phyloP scores from a whole-genome alignment of 2,329 filamentous ascomycete genomes.

The Mollisiaceae sp. region DNA sequence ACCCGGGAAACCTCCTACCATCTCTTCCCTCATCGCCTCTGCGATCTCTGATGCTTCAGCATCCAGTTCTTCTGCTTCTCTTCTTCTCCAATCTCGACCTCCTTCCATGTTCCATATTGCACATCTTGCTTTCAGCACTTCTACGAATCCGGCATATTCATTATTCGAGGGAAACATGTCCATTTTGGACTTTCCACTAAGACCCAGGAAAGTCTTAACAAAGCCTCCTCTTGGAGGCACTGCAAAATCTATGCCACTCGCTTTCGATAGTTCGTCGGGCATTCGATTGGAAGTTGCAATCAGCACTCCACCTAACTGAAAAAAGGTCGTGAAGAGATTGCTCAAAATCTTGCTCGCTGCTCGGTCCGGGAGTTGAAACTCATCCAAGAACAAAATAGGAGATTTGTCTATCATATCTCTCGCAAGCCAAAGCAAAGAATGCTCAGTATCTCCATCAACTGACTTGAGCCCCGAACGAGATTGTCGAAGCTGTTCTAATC shows the following conservation, averaged over 20 bases:
- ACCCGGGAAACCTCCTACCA: slow-evolving; percentile 28
- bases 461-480: slow-evolving; percentile 25
- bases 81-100: slow-evolving; percentile 70
- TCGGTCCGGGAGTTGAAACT: slow-evolving; percentile 82
- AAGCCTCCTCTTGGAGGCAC: slow-evolving; percentile 57
- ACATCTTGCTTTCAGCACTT: slow-evolving; percentile 77
- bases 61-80: slow-evolving; percentile 51
- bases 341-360: slow-evolving; percentile 80
- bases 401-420: slow-evolving; percentile 76
- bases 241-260: slow-evolving; percentile 71
- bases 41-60: slow-evolving; percentile 35
- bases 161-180: slow-evolving; percentile 60
- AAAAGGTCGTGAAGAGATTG: slow-evolving; percentile 79
- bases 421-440: slow-evolving; percentile 75
- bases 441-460: slow-evolving; percentile 50
- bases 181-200: slow-evolving; percentile 43
- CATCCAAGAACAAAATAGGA: slow-evolving; percentile 80
- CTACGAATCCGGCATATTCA: slow-evolving; percentile 77
- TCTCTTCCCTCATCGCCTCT: slow-evolving; percentile 43
- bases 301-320: slow-evolving; percentile 80
- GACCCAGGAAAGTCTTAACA: slow-evolving; percentile 54
- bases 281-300: slow-evolving; percentile 83
- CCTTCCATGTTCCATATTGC: slow-evolving; percentile 87
- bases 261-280: slow-evolving; percentile 80
- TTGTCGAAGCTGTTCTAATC: slow-evolving; percentile 67